Percentiles rank a stretch among this genome's conserved stretches.
Conservation (phyloP, 768 basidiomycete species). For the Cytidiella melzeri region DNA sequence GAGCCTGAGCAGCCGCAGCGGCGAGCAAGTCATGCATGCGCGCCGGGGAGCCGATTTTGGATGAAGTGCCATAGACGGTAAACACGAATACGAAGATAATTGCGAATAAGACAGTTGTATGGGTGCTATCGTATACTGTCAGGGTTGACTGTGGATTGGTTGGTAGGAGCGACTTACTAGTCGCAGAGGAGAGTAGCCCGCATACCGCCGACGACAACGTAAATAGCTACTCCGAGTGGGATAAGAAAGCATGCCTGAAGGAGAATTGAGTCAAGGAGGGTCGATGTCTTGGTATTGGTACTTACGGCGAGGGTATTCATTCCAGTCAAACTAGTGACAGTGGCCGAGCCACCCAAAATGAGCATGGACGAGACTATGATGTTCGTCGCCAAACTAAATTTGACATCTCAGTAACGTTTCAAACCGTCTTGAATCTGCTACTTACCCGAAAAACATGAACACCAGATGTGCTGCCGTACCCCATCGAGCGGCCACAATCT, state of each 20-base stretch:
- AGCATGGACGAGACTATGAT: constrained; percentile 88
- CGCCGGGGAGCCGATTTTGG: constrained; percentile 70
- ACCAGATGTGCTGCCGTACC: constrained; percentile 72
- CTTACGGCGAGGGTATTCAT: constrained; percentile 80
- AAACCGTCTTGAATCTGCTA: no score
- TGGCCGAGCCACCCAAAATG: constrained; percentile 77
- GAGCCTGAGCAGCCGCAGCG: constrained; percentile 44
- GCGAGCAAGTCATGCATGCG: constrained; percentile 78
- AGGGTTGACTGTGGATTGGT: background rate
- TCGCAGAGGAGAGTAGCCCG: constrained; percentile 81
- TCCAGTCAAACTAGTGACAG: constrained; percentile 82
- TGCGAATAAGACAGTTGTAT: constrained; percentile 79
- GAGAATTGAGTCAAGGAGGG: background rate
- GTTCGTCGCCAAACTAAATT: constrained; percentile 71
- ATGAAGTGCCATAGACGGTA: constrained; percentile 75
- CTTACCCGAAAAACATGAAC: constrained; percentile 82
- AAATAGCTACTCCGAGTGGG: constrained; percentile 81
- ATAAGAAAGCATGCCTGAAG: constrained; percentile 80
- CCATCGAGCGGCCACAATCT: constrained; percentile 80
- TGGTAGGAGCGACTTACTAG: constrained; percentile 49
- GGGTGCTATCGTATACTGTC: constrained; percentile 48
- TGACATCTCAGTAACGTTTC: no score
- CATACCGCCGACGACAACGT: constrained; percentile 85
- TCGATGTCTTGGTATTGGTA: background rate
- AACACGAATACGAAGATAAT: constrained; percentile 77